Base-by-base conservation (phyloP, 2,329 filamentous ascomycete genomes). In the Fusarium incarnatum region DNA sequence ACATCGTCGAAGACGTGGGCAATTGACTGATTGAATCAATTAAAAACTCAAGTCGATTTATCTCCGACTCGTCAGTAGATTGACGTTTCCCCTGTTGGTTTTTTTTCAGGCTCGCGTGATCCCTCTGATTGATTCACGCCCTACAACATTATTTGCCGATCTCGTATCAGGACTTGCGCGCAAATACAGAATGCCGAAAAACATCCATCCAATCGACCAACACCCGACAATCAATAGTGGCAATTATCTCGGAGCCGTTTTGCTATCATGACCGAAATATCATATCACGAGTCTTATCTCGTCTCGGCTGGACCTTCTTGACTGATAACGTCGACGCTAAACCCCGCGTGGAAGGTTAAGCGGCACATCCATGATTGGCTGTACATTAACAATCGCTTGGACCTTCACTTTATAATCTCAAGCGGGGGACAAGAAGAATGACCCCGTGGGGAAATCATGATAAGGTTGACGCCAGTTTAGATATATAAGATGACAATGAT, bases 381-480 rank as follows among this genome's bases (percentile, higher is more conserved):
- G 8, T 12, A 37, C 34, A 53, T 25, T 22, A 6, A 2, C 23
- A 7, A 10, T 55, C 53, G 53, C 53, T 34, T 55, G 53, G 53
- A 55, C 53, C 53, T 55, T 55, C 22, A 47, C 20, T 27, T 8
- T 25, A 5, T 10, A 20, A 55, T 47, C 15, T 18, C 28, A 25
- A 20, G 53, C 18, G 41, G 28, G 41, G 18, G 13, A 2, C 6
- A 34, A n/a, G 8, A 1, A 32, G 6, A 8, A 6, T n/a, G 28
- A 47, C 53, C 53, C 53, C 41, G 9, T 47, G 53, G 52, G 53
- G 53, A 47, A 55, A 55, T 20, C 18, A 25, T 25, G 40, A 55
- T 55, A 55, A 50, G 47, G 47, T 50, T 50, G 30, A 18, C 47
- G 30, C 47, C 28, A 4, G 16, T 32, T 6, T 18, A n/a, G 18